phyloP scores from a whole-genome alignment of 2,329 filamentous ascomycete genomes.

The Lojkania enalia region DNA sequence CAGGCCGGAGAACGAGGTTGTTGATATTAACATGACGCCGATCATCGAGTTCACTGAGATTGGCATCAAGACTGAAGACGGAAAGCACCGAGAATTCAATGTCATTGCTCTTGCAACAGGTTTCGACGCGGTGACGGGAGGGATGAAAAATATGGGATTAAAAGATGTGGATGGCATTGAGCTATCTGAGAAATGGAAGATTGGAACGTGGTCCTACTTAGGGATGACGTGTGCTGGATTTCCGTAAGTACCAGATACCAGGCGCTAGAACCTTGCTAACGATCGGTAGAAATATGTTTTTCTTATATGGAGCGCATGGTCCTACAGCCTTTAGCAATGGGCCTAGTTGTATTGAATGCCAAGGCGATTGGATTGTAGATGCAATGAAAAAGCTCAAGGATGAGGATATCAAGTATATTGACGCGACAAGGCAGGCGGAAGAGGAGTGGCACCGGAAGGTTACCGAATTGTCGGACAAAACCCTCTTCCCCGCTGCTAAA shows the following conservation, averaged over 20 bases:
- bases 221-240: constrained; percentile 48
- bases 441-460: constrained; percentile 48
- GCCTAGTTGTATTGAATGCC: constrained; percentile 49
- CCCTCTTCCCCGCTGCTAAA: constrained; percentile 47
- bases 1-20: constrained; percentile 47
- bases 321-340: constrained; percentile 54
- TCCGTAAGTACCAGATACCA: constrained; percentile 25
- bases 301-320: constrained; percentile 52
- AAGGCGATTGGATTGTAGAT: constrained; percentile 52
- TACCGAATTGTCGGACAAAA: constrained; percentile 46
- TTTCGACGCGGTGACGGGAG: constrained; percentile 51
- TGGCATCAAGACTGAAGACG: constrained; percentile 47
- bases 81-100: constrained; percentile 48
- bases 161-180: constrained; percentile 43
- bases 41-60: constrained; percentile 45
- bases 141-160: constrained; percentile 47
- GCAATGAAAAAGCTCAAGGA: constrained; percentile 44
- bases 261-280: constrained; percentile 5
- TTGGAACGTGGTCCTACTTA: constrained; percentile 47
- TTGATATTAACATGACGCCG: constrained; percentile 49
- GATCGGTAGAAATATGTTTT: constrained; percentile 46
- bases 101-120: constrained; percentile 52
- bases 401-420: constrained; percentile 45
- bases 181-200: constrained; percentile 48
- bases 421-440: constrained; percentile 48